Evolutionary conservation across 2,329 filamentous ascomycete genomes (phyloP).

Genomic region (Aureobasidium subglaciale): DNA sequence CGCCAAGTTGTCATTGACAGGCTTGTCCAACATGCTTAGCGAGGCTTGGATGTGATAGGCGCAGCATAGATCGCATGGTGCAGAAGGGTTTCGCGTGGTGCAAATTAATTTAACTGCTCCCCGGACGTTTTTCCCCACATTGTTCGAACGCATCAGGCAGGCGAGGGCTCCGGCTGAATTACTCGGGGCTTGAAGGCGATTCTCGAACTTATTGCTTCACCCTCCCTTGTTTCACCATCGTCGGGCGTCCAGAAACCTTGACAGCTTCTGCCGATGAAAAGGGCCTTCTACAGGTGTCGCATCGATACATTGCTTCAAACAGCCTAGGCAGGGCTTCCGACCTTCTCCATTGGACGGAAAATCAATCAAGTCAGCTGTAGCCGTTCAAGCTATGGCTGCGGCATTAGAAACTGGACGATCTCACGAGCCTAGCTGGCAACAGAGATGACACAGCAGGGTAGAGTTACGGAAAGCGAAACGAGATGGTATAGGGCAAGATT

Average conservation of each 20-base stretch:
- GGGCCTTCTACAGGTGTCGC: conserved; percentile 1
- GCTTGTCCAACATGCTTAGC: conserved; percentile 11
- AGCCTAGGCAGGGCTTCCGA: background rate
- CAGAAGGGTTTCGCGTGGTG: background rate
- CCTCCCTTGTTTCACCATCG: conserved; percentile 14
- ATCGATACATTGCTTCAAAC: conserved; percentile 1
- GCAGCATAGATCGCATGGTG: background rate
- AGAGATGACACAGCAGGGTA: background rate
- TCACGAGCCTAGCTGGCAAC: background rate
- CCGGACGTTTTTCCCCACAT: conserved; percentile 10
- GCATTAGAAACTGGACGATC: background rate
- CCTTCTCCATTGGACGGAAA: conserved; percentile 8
- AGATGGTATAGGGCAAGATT: background rate
- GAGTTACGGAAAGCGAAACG: background rate
- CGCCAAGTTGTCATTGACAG: background rate
- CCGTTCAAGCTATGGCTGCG: background rate
- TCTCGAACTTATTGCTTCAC: background rate
- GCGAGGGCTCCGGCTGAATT: background rate
- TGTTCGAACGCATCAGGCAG: background rate
- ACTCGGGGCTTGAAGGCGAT: background rate
- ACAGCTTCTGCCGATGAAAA: conserved; percentile 4
- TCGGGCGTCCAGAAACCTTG: background rate
- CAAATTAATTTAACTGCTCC: conserved; percentile 3
- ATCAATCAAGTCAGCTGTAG: background rate
- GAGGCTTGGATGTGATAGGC: conserved; percentile 11